A percentile compares a stretch with the other conserved stretches of the same genome.
phyloP scores from a whole-genome alignment of 1,284 basidiomycete species.

The Moesziomyces antarcticus region DNA sequence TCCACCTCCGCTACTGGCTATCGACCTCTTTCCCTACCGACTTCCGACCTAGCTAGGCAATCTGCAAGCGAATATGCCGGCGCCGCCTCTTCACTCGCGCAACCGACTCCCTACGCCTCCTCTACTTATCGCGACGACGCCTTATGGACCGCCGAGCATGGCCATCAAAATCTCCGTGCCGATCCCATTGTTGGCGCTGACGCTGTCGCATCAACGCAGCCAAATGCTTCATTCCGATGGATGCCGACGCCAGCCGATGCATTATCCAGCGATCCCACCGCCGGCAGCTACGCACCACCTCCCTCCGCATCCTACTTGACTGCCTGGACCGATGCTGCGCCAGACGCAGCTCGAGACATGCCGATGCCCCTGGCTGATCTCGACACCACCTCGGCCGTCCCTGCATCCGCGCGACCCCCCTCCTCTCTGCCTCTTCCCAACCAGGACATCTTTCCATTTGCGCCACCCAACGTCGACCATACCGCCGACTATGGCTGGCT shows the following conservation, averaged over 20 bases:
- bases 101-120: constrained; percentile 7
- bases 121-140: constrained; percentile 18
- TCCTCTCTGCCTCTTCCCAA: constrained; percentile 27
- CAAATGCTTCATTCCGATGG: constrained; percentile 24
- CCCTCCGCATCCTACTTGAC: constrained; percentile 39
- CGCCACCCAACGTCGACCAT: constrained; percentile 41
- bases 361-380: constrained; percentile 26
- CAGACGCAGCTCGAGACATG: constrained; percentile 11
- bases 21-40: background rate
- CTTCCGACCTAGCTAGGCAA: background rate
- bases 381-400: constrained; percentile 13
- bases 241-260: constrained; percentile 15
- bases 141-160: constrained; percentile 11
- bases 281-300: constrained; percentile 42
- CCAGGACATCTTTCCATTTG: constrained; percentile 52
- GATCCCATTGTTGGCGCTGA: constrained; percentile 3
- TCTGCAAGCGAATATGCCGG: constrained; percentile 1
- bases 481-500: constrained; percentile 56
- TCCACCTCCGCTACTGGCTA: constrained; percentile 2
- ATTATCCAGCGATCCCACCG: constrained; percentile 4
- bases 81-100: background rate
- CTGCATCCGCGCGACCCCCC: constrained; percentile 3
- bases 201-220: background rate
- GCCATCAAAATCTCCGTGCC: constrained; percentile 7
- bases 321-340: constrained; percentile 23